Percentiles rank a stretch among this genome's conserved stretches.
phyloP scores from a whole-genome alignment of 768 basidiomycete genomes.

The Harrya chromipes region DNA sequence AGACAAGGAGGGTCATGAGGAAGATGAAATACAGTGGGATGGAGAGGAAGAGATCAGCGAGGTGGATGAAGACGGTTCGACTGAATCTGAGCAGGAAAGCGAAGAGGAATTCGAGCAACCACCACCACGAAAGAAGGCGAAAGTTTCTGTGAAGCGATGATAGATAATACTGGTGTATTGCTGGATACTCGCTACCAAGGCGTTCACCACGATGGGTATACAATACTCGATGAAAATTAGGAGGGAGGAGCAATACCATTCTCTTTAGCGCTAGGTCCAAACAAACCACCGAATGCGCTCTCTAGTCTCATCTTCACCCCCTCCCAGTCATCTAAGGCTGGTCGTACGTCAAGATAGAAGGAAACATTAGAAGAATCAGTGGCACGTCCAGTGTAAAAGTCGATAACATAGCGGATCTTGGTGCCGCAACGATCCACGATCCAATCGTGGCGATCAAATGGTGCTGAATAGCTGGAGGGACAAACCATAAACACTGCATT shows the following conservation, averaged over 20 bases:
- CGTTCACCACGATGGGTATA: constrained; percentile 7
- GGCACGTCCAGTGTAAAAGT: constrained; percentile 89
- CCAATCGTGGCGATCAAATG: constrained; percentile 99
- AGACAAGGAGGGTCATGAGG: constrained; percentile 36
- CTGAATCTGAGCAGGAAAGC: constrained; percentile 41
- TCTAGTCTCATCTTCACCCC: constrained; percentile 80
- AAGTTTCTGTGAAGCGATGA: constrained; percentile 47
- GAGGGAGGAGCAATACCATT: constrained; percentile 17
- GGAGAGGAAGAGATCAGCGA: constrained; percentile 67
- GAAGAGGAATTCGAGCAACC: constrained; percentile 47
- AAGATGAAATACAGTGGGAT: constrained; percentile 45
- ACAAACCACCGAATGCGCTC: constrained; percentile 47
- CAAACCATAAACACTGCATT: background rate
- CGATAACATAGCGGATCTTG: constrained; percentile 90
- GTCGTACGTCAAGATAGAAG: constrained; percentile 93
- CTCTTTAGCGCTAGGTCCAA: constrained; percentile 21
- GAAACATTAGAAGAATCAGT: constrained; percentile 54
- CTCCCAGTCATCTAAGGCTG: constrained; percentile 93
- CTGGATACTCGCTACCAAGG: constrained; percentile 6
- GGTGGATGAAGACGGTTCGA: constrained; percentile 43
- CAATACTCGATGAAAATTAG: constrained; percentile 5
- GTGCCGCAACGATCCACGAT: constrained; percentile 89
- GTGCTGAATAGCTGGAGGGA: constrained; percentile 73
- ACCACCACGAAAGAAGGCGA: constrained; percentile 53
- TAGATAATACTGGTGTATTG: constrained; percentile 9